Evolutionary conservation across 2,329 filamentous ascomycete genomes (phyloP).

Genomic region (Trichoderma aggressivum): DNA sequence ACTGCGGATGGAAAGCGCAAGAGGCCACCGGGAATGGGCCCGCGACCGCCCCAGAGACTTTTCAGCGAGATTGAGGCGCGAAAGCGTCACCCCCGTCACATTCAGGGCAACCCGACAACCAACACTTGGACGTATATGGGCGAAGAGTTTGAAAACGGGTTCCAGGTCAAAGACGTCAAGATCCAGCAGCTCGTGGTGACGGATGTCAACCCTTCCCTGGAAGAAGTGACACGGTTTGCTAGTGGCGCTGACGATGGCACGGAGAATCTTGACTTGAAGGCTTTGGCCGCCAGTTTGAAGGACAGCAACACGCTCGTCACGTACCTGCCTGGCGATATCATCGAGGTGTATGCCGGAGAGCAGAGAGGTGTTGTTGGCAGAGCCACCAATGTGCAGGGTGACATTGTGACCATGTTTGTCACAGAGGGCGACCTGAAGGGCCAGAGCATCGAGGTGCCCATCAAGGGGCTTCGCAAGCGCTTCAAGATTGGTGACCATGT

Average conservation of each 20-base stretch:
- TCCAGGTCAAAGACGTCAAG: constrained; percentile 90
- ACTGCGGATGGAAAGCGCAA: constrained; percentile 73
- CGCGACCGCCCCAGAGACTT: constrained; percentile 78
- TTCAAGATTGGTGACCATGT: constrained; percentile 95
- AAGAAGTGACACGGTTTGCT: constrained; percentile 94
- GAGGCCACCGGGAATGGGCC: constrained; percentile 58
- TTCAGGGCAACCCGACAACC: constrained; percentile 67
- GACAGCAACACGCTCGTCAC: constrained; percentile 75
- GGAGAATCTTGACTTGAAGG: constrained; percentile 88
- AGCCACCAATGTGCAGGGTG: constrained; percentile 79
- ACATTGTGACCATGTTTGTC: constrained; percentile 87
- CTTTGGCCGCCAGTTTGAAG: constrained; percentile 85
- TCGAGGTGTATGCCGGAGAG: constrained; percentile 93
- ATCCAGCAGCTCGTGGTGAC: constrained; percentile 81
- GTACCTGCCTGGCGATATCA: constrained; percentile 90
- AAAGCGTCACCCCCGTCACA: constrained; percentile 70
- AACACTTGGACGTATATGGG: constrained; percentile 82
- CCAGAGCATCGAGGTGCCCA: constrained; percentile 86
- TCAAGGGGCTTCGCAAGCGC: constrained; percentile 86
- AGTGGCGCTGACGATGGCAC: constrained; percentile 86
- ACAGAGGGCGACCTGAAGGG: constrained; percentile 78
- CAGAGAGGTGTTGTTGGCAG: constrained; percentile 87
- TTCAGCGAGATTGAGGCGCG: constrained; percentile 93
- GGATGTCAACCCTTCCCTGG: constrained; percentile 87
- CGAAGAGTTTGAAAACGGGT: constrained; percentile 89